Conservation (phyloP, 352 stramenopile species). For the Halophytophthora batemanensis region DNA sequence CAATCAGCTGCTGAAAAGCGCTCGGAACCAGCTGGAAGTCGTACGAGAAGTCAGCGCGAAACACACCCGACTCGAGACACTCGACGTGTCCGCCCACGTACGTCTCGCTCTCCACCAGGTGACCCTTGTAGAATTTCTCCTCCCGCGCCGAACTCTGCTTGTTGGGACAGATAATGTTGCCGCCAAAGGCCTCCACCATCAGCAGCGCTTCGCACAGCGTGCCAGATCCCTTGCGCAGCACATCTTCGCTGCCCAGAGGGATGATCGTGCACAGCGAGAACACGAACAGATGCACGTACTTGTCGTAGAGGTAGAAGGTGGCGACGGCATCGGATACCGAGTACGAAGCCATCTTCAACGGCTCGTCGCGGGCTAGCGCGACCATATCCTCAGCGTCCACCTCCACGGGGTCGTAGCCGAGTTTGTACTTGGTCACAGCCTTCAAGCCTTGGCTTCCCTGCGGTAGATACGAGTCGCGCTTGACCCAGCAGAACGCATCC, state of each 20-base stretch:
- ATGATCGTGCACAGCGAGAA: constrained; percentile 99
- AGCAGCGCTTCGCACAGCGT: constrained; percentile 99
- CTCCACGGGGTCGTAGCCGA: constrained; percentile 97
- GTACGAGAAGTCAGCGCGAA: constrained; percentile 96
- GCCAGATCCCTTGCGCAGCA: constrained; percentile 94
- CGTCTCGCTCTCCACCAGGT: constrained; percentile 97
- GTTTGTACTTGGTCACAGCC: constrained; percentile 99
- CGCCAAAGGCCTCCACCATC: constrained; percentile 97
- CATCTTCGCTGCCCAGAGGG: constrained; percentile 96
- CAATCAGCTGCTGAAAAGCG: constrained; percentile 94
- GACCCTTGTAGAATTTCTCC: constrained; percentile 88
- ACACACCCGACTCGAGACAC: constrained; percentile 98
- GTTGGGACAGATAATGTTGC: constrained; percentile 98
- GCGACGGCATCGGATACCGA: constrained; percentile 99
- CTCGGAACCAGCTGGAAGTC: constrained; percentile 95
- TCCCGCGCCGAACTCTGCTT: constrained; percentile 91
- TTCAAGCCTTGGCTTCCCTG: constrained; percentile 98
- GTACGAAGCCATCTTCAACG: constrained; percentile 98
- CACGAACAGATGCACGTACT: constrained; percentile 99
- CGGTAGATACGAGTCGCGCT: constrained; percentile 98
- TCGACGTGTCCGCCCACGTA: constrained; percentile 99
- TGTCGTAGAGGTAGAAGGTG: constrained; percentile 99
- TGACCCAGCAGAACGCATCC: constrained; percentile 99
- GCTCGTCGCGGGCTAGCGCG: constrained; percentile 91
- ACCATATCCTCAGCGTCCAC: constrained; percentile 99